Evolutionary conservation across 352 stramenopile species (phyloP).

Genomic region (Thraustotheca clavata): DNA sequence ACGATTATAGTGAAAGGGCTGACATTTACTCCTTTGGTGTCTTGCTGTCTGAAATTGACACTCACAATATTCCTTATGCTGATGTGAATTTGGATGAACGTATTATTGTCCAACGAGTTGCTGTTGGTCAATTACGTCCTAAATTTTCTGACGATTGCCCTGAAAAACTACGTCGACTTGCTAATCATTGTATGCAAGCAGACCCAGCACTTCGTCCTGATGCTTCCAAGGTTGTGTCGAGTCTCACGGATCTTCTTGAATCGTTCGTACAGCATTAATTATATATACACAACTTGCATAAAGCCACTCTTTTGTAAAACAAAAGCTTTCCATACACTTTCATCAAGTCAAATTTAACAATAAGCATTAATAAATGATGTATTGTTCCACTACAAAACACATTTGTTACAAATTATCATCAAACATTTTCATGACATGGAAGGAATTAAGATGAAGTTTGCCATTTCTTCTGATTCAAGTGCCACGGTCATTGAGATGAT

Average conservation of each 20-base stretch:
- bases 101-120: constrained; percentile 74
- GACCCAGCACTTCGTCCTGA: constrained; percentile 53
- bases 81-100: constrained; percentile 56
- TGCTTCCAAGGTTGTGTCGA: not conserved
- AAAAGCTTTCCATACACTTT: too few species aligned
- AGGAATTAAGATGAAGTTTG: too few species aligned
- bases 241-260: not conserved
- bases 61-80: constrained; percentile 63
- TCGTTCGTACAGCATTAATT: not conserved
- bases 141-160: constrained; percentile 70
- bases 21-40: constrained; percentile 76
- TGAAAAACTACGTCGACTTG: constrained; percentile 65
- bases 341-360: too few species aligned
- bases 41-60: constrained; percentile 66
- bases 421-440: too few species aligned
- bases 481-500: too few species aligned
- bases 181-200: constrained; percentile 74
- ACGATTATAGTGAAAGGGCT: constrained; percentile 61
- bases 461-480: too few species aligned
- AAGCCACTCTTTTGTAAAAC: too few species aligned
- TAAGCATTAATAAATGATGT: too few species aligned
- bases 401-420: too few species aligned
- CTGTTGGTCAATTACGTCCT: constrained; percentile 62
- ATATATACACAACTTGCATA: too few species aligned
- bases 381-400: too few species aligned